Conservation (phyloP, 805 yeast genomes). For the Kuraishia piskuri region DNA sequence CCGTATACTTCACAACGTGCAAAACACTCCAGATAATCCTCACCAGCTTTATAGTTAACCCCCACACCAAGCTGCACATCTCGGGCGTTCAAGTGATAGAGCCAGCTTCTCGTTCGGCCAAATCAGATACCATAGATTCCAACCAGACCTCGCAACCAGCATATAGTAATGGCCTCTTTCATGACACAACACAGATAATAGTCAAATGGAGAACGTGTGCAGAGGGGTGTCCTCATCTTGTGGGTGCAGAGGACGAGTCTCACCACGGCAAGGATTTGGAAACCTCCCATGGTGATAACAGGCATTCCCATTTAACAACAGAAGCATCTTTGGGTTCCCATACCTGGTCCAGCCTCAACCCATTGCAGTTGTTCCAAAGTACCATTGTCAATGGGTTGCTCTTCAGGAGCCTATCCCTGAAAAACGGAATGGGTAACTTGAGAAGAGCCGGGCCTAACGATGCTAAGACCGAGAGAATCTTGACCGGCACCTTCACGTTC, state of each 20-base stretch:
- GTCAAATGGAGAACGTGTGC: constrained; percentile 52
- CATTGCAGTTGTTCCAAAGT: constrained; percentile 5
- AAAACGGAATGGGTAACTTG: constrained; percentile 24
- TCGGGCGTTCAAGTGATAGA: constrained; percentile 26
- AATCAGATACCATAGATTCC: background rate
- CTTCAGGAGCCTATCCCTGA: background rate
- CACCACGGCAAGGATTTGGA: background rate
- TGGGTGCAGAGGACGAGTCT: constrained; percentile 4
- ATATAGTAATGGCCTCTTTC: constrained; percentile 16
- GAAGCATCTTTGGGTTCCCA: constrained; percentile 31
- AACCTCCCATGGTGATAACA: background rate
- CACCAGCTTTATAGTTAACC: constrained; percentile 47
- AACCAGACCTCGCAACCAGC: background rate
- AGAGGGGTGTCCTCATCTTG: constrained; percentile 41
- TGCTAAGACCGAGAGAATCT: background rate
- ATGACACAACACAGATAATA: constrained; percentile 38
- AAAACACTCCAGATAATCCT: constrained; percentile 47
- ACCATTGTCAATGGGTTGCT: background rate
- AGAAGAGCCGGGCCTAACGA: constrained; percentile 12
- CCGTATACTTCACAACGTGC: constrained; percentile 46
- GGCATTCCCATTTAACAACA: constrained; percentile 17
- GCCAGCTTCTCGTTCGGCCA: constrained; percentile 10
- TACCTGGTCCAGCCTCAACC: constrained; percentile 26
- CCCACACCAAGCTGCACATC: constrained; percentile 45
- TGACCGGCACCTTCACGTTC: constrained; percentile 53